phyloP scores from a whole-genome alignment of 2,329 filamentous ascomycete species.

The Tetracladium maxilliforme region DNA sequence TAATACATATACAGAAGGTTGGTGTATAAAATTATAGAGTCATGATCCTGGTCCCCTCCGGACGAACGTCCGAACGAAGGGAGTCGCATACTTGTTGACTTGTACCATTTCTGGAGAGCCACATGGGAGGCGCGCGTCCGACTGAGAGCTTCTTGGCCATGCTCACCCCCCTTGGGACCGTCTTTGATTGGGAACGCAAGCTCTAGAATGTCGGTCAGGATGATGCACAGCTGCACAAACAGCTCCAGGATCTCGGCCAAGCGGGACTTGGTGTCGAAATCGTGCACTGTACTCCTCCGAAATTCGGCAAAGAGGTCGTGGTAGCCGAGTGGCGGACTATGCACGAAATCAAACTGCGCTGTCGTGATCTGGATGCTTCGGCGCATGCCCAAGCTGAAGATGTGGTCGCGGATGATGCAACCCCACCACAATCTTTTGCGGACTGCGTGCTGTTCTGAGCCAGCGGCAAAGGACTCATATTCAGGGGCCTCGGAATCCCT shows the following conservation, averaged over 20 bases:
- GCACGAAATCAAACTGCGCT: slow-evolving; percentile 26
- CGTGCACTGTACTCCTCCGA: slow-evolving; percentile 26
- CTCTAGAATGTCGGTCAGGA: slow-evolving; percentile 29
- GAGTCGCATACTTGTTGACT: slow-evolving; percentile 19
- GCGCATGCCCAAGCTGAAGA: slow-evolving; percentile 31
- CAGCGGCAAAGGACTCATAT: slow-evolving; percentile 15
- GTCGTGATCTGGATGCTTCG: slow-evolving; percentile 32
- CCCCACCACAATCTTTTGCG: slow-evolving; percentile 40
- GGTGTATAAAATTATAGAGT: slow-evolving; percentile 27
- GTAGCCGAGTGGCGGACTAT: slow-evolving; percentile 19
- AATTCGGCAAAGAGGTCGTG: slow-evolving; percentile 30
- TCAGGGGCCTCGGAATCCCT: slow-evolving; percentile 27
- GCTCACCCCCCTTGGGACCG: too few species aligned
- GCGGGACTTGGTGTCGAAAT: slow-evolving; percentile 24
- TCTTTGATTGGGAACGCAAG: slow-evolving; percentile 28
- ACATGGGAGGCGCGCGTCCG: too few species aligned
- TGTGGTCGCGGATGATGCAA: slow-evolving; percentile 34
- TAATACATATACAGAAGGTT: slow-evolving; percentile 36
- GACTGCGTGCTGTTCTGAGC: slow-evolving; percentile 20
- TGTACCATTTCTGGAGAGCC: slow-evolving; percentile 23
- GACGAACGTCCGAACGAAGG: slow-evolving; percentile 24
- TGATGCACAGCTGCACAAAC: slow-evolving; percentile 27
- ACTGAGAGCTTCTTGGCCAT: slow-evolving; percentile 20
- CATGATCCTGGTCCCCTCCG: slow-evolving; percentile 16
- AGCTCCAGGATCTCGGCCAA: slow-evolving; percentile 29